Base-by-base conservation (phyloP, 2,329 filamentous ascomycete genomes). In the Penicillium fuscoglaucum region DNA sequence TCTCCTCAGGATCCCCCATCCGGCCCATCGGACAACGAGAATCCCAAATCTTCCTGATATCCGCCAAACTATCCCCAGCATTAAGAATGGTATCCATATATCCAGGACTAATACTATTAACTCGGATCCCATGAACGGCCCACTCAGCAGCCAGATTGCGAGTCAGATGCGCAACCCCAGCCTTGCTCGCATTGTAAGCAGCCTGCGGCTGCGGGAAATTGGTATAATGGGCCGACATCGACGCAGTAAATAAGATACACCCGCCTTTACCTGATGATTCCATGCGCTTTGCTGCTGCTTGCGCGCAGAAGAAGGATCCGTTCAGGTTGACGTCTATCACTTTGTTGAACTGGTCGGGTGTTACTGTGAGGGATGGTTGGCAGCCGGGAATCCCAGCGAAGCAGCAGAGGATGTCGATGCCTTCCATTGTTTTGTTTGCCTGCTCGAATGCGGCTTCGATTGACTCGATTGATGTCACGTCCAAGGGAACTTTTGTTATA, bases 41-140 rank as follows among this genome's bases (percentile, higher is more conserved):
- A 24, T 78, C 78, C 87, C 87, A 90, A 2, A 81, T 78, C 31
- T 75, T 75, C 57, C 83, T 77, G 39, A 81, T 80, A 39, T 78
- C 77, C 12, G 79, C 79, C 47, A 90, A 70, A 0, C 83, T 84
- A 8, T 82, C 80, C 0, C 87, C 87, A 59, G 86, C 86, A 67
- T 91, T 92, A 48, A 92, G 74, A 13, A 90, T 83, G 0, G 88
- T 91, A 66, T 90, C 88, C 85, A 91, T 90, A 66, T 92, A 92
- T 0, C 89, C 89, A 0, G 90, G 90, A 40, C 82, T 86, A 45
- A 93, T 80, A 19, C 80, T 84, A 65, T 93, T 92, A 6, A 89
- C 86, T 3, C 87, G 76, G 60, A 93, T 90, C 0, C 90, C 89
- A 69, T 87, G 82, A 1, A 78, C 74, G 1, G 86, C 87, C 89